Evolutionary conservation across 495 filamentous ascomycete species (phyloP).

Genomic region (Usnea hakonensis): DNA sequence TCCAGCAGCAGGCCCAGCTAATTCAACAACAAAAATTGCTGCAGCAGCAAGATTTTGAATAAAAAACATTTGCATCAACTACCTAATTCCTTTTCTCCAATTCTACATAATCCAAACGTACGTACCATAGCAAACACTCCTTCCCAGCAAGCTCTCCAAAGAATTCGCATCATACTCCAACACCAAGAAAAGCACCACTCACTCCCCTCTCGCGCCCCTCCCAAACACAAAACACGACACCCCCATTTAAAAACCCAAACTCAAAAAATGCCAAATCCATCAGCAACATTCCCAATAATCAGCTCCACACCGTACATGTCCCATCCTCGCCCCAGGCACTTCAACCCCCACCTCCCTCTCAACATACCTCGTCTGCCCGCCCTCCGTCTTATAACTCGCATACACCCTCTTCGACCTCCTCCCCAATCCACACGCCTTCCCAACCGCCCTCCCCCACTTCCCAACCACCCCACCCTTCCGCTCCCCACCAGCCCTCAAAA

Average conservation of each 20-base stretch:
- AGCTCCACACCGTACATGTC: not conserved
- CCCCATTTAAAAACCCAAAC: too few species aligned
- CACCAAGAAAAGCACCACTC: too few species aligned
- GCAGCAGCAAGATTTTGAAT: conserved; percentile 16
- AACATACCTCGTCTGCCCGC: not conserved
- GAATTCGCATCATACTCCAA: too few species aligned
- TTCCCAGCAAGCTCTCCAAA: too few species aligned
- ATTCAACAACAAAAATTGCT: conserved; percentile 27
- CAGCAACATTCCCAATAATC: not conserved
- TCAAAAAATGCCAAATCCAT: not conserved
- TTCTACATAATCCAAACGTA: too few species aligned
- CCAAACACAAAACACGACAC: not conserved
- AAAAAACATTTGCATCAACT: too few species aligned
- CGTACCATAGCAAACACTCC: too few species aligned
- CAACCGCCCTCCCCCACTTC: too few species aligned
- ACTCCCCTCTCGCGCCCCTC: not conserved
- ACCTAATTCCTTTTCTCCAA: too few species aligned
- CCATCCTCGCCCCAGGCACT: not conserved
- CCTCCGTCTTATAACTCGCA: not conserved
- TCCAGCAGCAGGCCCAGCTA: conserved; percentile 28
- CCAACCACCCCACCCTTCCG: too few species aligned
- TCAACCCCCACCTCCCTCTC: not conserved
- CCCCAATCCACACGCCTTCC: not conserved
- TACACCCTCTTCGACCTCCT: not conserved
- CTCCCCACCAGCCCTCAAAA: too few species aligned